phyloP scores from a whole-genome alignment of 768 basidiomycete species.

The Suillus clintonianus region DNA sequence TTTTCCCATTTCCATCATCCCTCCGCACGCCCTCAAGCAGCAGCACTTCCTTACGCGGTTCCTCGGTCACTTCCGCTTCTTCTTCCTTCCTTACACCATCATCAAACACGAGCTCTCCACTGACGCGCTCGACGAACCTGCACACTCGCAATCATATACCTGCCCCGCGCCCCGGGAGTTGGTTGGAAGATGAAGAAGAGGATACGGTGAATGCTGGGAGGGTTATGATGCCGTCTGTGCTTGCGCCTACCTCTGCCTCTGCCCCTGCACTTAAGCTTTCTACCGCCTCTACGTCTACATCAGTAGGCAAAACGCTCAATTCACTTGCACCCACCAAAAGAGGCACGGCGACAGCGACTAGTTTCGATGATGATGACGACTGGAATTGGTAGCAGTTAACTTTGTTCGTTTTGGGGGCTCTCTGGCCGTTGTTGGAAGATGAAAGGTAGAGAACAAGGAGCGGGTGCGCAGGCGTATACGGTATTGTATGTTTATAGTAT shows the following conservation, averaged over 20 bases:
- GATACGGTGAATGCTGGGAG: conserved; percentile 17
- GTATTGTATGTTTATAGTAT: neutral
- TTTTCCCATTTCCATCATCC: conserved; percentile 1
- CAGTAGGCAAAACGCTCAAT: neutral
- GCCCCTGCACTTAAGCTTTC: no score
- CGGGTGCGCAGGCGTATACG: neutral
- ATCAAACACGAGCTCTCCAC: conserved; percentile 12
- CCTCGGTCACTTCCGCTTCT: conserved; percentile 15
- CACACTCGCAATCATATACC: conserved; percentile 9
- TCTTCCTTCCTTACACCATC: conserved; percentile 11
- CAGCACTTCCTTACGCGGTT: conserved; percentile 7
- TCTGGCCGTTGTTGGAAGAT: neutral
- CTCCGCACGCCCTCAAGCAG: conserved; percentile 21
- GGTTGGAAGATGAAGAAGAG: conserved; percentile 44
- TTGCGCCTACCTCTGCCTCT: conserved; percentile 19
- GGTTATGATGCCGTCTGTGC: conserved; percentile 34
- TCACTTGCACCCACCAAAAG: conserved; percentile 7
- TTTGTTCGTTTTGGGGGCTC: neutral
- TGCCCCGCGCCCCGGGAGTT: conserved; percentile 16
- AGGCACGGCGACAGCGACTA: conserved; percentile 8
- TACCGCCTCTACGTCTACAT: neutral
- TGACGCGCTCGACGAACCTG: conserved; percentile 18
- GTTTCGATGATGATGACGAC: conserved; percentile 49
- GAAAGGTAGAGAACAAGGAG: neutral
- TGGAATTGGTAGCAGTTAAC: conserved; percentile 56